Conservation (phyloP, 306 rosid species). For the Cucurbita moschata region DNA sequence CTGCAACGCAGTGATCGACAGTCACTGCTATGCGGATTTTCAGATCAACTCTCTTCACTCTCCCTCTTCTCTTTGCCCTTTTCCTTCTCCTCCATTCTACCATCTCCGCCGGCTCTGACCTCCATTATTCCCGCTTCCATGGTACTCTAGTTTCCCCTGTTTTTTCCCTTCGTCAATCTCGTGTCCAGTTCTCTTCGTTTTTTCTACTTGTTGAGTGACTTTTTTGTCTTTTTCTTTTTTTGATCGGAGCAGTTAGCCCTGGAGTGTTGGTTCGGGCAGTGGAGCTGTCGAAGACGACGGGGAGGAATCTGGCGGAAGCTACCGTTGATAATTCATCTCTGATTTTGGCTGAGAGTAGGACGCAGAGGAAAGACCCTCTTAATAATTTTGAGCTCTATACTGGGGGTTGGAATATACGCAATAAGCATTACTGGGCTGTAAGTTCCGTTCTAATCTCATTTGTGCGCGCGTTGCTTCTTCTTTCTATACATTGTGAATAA, state of each 20-base stretch:
- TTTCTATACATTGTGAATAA: neutral
- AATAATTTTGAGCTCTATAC: conserved; percentile 30
- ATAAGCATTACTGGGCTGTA: conserved; percentile 57
- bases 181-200: neutral
- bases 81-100: neutral
- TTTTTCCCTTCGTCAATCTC: neutral
- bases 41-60: neutral
- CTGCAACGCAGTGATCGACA: neutral
- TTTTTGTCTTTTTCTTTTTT: neutral
- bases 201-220: neutral
- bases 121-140: neutral
- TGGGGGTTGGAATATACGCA: conserved; percentile 60
- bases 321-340: conserved; percentile 13
- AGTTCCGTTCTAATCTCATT: conserved; percentile 2
- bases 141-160: neutral
- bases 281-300: neutral
- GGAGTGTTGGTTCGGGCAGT: neutral
- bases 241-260: neutral
- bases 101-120: neutral
- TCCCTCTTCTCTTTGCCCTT: neutral
- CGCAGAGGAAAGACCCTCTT: conserved; percentile 50
- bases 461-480: neutral
- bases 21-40: neutral
- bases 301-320: conserved; percentile 1
- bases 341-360: conserved; percentile 48